Base-by-base conservation (phyloP, 108 stramenopile species). In the Pseudonitzschia pungens region DNA sequence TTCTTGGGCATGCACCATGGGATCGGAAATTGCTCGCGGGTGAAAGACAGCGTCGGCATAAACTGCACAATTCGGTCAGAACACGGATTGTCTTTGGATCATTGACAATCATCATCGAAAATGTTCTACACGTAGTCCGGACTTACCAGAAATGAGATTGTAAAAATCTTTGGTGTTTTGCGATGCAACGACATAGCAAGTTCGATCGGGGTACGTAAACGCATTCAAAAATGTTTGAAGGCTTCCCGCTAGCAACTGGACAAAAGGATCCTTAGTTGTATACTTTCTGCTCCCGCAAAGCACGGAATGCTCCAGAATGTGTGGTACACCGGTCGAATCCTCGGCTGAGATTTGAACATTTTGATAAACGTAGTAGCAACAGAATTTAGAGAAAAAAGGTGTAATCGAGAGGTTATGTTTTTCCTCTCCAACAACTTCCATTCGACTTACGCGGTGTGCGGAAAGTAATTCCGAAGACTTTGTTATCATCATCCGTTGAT, bases 211-310 rank as follows among this genome's bases (percentile, higher is more conserved):
- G 71, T 99, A 98, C 5, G 99, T 99, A 71, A 99, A 98, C 28
- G 99, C 99, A 84, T 99, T 99, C 62, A 99, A 74, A 74, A 99
- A 99, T 27, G 98, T 99, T 78, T 99, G 97, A 31, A 99, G 74
- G 53, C 79, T 82, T 40, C 98, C 96, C 77, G 96, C 93, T 24
- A 98, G 81, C 22, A 99, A 84, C 64, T 99, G 97, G 20, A 98
- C 96, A 72, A 99, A 99, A 27, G 99, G 98, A 77, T 99, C 98
- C 81, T 99, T 98, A 12, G 96, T 90, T 45, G 88, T 95, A 86
- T 93, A 99, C 77, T 97, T 97, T 31, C 92, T 76, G 76, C 88
- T 89, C 18, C 99, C 99, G 70, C 98, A 99, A 24, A 99, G 86
- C 18, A 99, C 99, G 0, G 89, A 89, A 79, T 99, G 99, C 81